phyloP scores from a whole-genome alignment of 345 rosid genomes.

The Clarkia xantiana region DNA sequence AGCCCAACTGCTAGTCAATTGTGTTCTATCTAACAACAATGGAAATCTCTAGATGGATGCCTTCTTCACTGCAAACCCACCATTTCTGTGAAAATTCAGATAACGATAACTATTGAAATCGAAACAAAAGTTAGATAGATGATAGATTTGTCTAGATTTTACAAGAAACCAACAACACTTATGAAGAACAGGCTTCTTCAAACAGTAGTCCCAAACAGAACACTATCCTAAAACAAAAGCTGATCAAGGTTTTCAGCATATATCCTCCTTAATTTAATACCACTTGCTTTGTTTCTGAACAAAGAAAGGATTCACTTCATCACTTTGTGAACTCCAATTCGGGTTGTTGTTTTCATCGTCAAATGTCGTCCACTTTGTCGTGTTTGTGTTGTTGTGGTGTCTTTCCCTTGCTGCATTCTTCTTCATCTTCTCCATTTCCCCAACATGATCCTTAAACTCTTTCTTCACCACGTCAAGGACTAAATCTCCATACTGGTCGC shows the following conservation, averaged over 20 bases:
- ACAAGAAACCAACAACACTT: too few species aligned
- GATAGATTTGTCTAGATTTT: too few species aligned
- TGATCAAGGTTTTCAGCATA: neutral
- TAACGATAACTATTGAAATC: too few species aligned
- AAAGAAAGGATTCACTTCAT: slow-evolving; percentile 4
- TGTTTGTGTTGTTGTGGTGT: slow-evolving; percentile 15
- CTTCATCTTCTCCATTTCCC: slow-evolving; percentile 48
- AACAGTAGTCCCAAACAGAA: neutral
- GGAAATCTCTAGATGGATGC: slow-evolving; percentile 6
- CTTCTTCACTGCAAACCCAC: too few species aligned
- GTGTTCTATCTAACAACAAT: neutral
- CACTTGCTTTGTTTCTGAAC: slow-evolving; percentile 2
- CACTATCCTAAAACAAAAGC: too few species aligned
- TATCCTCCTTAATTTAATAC: slow-evolving; percentile 3
- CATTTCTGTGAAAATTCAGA: too few species aligned
- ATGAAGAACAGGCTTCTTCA: slow-evolving; percentile 22
- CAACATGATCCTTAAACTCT: slow-evolving; percentile 62
- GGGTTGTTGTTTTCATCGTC: slow-evolving; percentile 28
- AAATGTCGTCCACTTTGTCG: slow-evolving; percentile 43
- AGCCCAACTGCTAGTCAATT: slow-evolving; percentile 7
- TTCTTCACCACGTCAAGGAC: slow-evolving; percentile 59
- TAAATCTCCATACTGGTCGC: slow-evolving; percentile 51
- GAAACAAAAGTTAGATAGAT: too few species aligned
- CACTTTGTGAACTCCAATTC: neutral
- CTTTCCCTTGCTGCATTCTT: slow-evolving; percentile 34